Base-by-base conservation (phyloP, 108 stramenopile genomes). In the Nitzschia palea region DNA sequence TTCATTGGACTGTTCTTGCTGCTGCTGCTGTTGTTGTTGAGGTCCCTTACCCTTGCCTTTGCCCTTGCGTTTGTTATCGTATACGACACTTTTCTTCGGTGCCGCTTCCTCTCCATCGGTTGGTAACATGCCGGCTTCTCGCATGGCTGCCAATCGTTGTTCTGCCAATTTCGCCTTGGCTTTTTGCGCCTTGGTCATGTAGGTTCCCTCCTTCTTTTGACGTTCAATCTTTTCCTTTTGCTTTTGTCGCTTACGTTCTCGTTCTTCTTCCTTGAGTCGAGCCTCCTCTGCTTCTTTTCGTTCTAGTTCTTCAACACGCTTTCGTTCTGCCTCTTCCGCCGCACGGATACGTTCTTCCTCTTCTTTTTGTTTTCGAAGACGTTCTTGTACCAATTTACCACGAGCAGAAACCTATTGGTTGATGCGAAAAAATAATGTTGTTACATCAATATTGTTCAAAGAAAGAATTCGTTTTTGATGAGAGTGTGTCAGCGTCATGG, bases 101-200 rank as follows among this genome's bases (percentile, higher is more conserved):
- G 43, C 59, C 15, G 73, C 79, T 33, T 34, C 71, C 63, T 82
- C 81, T 47, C 68, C 82, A 15, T 80, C 82, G 4, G 72, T 68
- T 10, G 73, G 73, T 12, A 86, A 20, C 95, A 96, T 96, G 25
- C 95, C 95, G 42, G 93, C 91, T 10, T 83, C 86, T 64, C 74
- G 68, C 95, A 96, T 96, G 10, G 87, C 85, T 51, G 83, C 84
- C 53, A 94, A 43, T 40, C 95, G 65, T 53, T 84, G 83, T 58
- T 90, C 79, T 26, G 92, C 89, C 80, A 83, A 52, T 40, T 67
- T 71, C 9, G 86, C 86, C 76, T 94, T 88, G 47, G 78, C 76
- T 67, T 86, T 92, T 67, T 96, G 90, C 14, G 80, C 83, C 78
- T 92, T 92, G 28, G 95, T 96, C 92, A 92, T 90, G 81, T 96